phyloP scores from a whole-genome alignment of 2,329 filamentous ascomycete species.

The Dendryphion nanum region DNA sequence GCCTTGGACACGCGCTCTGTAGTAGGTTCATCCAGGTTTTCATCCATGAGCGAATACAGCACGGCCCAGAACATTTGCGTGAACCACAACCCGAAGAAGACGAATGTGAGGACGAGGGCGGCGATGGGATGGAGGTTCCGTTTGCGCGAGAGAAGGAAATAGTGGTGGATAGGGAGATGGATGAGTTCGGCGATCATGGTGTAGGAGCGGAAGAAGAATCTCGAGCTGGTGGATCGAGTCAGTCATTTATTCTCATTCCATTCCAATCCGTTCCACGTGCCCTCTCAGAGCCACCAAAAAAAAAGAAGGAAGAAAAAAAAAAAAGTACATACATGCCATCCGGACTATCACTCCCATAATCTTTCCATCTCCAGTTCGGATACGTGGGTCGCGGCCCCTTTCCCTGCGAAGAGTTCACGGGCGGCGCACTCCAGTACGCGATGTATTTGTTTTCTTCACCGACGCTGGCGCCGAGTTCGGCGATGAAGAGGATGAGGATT shows the following conservation, averaged over 20 bases:
- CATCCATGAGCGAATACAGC: neutral
- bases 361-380: neutral
- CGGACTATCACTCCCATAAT: neutral
- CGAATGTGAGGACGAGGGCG: neutral
- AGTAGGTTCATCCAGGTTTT: neutral
- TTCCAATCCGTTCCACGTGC: too few species aligned
- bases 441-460: neutral
- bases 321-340: neutral
- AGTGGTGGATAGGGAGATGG: neutral
- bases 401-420: neutral
- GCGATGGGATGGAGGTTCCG: neutral
- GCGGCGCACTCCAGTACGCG: neutral
- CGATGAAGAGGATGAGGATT: neutral
- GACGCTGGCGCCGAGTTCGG: neutral
- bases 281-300: too few species aligned
- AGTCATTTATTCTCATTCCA: neutral
- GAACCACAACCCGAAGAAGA: neutral
- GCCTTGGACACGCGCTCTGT: neutral
- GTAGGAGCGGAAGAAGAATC: neutral
- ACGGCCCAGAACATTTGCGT: neutral
- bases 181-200: neutral
- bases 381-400: too few species aligned
- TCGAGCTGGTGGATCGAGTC: neutral
- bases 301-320: too few species aligned
- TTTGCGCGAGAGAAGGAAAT: neutral